These are phyloP conservation scores for Penicillium decumbens DNA, from an alignment of 2,329 filamentous ascomycete species.

Conservation along the genomic window DNA sequence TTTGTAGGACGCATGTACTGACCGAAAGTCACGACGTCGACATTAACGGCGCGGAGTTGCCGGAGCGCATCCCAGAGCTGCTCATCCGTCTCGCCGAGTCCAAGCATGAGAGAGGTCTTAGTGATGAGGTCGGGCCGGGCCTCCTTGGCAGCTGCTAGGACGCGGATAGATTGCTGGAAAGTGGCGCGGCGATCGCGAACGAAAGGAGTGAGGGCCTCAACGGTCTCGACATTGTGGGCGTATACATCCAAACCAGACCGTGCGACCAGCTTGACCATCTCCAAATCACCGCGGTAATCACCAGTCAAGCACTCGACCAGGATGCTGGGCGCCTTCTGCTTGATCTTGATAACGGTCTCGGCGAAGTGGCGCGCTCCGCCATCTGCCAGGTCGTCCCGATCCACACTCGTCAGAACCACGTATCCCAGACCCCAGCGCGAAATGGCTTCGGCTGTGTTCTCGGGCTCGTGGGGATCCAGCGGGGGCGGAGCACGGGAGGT, in stretches of 20 bases:
- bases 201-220: constrained; percentile 81
- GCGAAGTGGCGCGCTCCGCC: constrained; percentile 87
- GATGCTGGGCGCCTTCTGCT: constrained; percentile 59
- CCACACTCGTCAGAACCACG: constrained; percentile 88
- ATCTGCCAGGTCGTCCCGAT: constrained; percentile 86
- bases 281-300: constrained; percentile 78
- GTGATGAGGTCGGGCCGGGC: constrained; percentile 76
- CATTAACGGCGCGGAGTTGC: constrained; percentile 72
- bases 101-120: constrained; percentile 98
- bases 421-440: constrained; percentile 92
- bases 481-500: constrained; percentile 71
- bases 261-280: constrained; percentile 82
- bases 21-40: constrained; percentile 97
- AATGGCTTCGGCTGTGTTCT: constrained; percentile 92
- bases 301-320: constrained; percentile 56
- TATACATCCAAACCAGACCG: constrained; percentile 89
- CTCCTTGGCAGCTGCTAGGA: constrained; percentile 76
- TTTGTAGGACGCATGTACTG: constrained; percentile 99
- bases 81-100: constrained; percentile 83
- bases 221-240: constrained; percentile 95
- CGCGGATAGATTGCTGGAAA: constrained; percentile 77
- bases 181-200: constrained; percentile 86
- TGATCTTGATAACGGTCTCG: constrained; percentile 91
- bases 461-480: constrained; percentile 90
- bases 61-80: constrained; percentile 75